Evolutionary conservation across 202 grass and related monocot species (phyloP).

Genomic region (Setaria italica): DNA sequence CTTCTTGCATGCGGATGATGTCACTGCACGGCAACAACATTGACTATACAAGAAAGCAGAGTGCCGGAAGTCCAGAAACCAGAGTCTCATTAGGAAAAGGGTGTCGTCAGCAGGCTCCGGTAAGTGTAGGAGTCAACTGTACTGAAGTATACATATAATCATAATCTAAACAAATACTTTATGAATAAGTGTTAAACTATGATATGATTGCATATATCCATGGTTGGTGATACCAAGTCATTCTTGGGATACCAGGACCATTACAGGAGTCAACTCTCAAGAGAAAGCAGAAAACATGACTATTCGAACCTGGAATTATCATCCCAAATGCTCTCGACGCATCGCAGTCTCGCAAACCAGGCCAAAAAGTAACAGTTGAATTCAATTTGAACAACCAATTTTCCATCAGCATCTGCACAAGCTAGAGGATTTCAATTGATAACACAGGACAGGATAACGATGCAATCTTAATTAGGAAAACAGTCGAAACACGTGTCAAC

Average conservation of each 20-base stretch:
- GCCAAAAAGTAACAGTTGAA: not conserved
- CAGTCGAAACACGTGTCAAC: not conserved
- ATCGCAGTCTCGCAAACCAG: too few species aligned
- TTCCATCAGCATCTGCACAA: not conserved
- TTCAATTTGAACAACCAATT: not conserved
- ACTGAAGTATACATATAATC: too few species aligned
- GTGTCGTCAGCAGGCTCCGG: too few species aligned
- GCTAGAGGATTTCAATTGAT: not conserved
- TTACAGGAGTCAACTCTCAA: constrained; percentile 20
- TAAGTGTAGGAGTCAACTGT: too few species aligned
- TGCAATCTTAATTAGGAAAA: not conserved
- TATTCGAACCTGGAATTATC: not conserved
- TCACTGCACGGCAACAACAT: not conserved
- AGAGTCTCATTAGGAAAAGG: too few species aligned
- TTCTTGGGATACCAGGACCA: not conserved
- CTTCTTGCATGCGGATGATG: not conserved
- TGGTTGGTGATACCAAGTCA: too few species aligned
- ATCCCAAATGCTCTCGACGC: not conserved
- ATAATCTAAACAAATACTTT: too few species aligned
- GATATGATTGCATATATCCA: too few species aligned
- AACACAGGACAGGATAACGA: not conserved
- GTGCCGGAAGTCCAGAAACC: not conserved
- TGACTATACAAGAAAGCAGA: not conserved
- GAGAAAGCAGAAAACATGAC: not conserved
- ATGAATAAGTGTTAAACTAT: too few species aligned